Evolutionary conservation across 2,329 filamentous ascomycete species (phyloP).

Genomic region (Thermomyces lanuginosus): DNA sequence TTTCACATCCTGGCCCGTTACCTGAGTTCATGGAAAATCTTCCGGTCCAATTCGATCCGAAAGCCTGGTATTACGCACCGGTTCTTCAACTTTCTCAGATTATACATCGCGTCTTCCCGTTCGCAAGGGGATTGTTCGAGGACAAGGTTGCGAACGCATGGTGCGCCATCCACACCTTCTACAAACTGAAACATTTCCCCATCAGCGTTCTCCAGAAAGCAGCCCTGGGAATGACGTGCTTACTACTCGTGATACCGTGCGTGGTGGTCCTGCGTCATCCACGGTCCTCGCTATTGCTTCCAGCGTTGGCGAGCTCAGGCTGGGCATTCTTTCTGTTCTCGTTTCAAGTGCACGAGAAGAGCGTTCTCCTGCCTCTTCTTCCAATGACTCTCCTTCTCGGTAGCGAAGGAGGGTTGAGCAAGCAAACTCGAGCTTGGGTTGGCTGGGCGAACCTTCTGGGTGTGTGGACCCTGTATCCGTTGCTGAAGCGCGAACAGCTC

Average conservation of each 20-base stretch:
- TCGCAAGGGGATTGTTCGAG: slow-evolving; percentile 88
- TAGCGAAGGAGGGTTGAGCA: slow-evolving; percentile 58
- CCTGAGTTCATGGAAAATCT: slow-evolving; percentile 45
- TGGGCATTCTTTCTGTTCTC: slow-evolving; percentile 98
- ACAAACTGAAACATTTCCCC: slow-evolving; percentile 70
- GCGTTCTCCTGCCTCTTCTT: slow-evolving; percentile 75
- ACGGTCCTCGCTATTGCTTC: slow-evolving; percentile 57
- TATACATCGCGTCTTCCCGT: slow-evolving; percentile 86
- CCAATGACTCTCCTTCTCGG: slow-evolving; percentile 84
- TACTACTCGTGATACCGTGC: slow-evolving; percentile 64
- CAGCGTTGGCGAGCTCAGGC: slow-evolving; percentile 65
- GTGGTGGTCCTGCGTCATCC: slow-evolving; percentile 64
- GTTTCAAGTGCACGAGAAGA: slow-evolving; percentile 98
- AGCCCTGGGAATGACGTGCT: slow-evolving; percentile 58
- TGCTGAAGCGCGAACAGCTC: slow-evolving; percentile 72
- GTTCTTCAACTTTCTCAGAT: slow-evolving; percentile 68
- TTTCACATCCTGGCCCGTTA: slow-evolving; percentile 45
- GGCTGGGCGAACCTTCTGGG: slow-evolving; percentile 89
- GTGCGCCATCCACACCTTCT: slow-evolving; percentile 77
- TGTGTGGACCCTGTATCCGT: slow-evolving; percentile 83
- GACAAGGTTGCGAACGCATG: slow-evolving; percentile 98
- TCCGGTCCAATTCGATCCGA: slow-evolving; percentile 42
- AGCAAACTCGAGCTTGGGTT: slow-evolving; percentile 70
- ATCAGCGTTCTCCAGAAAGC: slow-evolving; percentile 55
- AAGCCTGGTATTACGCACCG: slow-evolving; percentile 56